These are phyloP conservation scores for Vachellia collinsii DNA, from an alignment of 306 rosid genomes.

Conservation along the genomic window DNA sequence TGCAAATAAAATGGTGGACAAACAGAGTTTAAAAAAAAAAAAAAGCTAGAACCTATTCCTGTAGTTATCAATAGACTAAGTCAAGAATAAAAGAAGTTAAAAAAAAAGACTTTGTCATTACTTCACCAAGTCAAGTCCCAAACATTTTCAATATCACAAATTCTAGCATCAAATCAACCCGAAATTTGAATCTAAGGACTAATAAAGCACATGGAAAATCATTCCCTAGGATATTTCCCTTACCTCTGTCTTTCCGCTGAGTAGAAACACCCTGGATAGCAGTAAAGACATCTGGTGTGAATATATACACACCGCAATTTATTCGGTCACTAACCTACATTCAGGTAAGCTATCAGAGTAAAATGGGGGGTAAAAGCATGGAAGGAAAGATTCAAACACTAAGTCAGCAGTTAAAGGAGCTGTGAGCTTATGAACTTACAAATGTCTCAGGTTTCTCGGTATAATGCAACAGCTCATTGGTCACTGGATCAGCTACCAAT, in stretches of 20 bases:
- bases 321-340: conserved; percentile 89
- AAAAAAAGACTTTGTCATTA: neutral
- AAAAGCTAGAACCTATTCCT: neutral
- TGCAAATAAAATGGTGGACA: conserved; percentile 47
- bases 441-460: conserved; percentile 97
- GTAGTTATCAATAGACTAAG: conserved; percentile 6
- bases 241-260: conserved; percentile 81
- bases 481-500: conserved; percentile 83
- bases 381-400: conserved; percentile 23
- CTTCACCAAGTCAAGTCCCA: neutral
- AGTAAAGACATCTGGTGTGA: conserved; percentile 80
- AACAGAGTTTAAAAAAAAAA: neutral
- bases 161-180: neutral
- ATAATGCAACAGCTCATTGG: conserved; percentile 92
- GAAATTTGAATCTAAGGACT: neutral
- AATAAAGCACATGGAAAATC: neutral
- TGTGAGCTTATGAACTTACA: conserved; percentile 53
- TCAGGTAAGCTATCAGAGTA: conserved; percentile 32
- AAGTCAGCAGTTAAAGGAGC: conserved; percentile 23
- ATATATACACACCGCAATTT: conserved; percentile 91
- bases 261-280: conserved; percentile 81
- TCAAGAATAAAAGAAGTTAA: neutral
- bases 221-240: conserved; percentile 24
- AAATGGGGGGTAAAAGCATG: conserved; percentile 1
- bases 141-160: neutral